Conservation (phyloP, 2,329 filamentous ascomycete species). For the Cadophora gregata region DNA sequence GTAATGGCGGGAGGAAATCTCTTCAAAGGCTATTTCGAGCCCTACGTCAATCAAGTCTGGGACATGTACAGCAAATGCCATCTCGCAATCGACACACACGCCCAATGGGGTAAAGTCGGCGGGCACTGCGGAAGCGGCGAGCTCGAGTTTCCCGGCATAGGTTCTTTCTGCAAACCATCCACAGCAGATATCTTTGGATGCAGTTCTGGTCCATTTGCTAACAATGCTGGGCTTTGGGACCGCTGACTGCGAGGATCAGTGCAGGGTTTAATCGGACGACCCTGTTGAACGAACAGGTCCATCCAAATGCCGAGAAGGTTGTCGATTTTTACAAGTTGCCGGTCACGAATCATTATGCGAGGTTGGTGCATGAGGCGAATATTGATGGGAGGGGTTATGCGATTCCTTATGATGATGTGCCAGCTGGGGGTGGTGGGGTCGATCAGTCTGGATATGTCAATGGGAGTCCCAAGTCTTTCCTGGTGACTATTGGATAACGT, state of each 20-base stretch:
- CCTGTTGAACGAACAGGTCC: slow-evolving; percentile 47
- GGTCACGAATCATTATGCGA: slow-evolving; percentile 66
- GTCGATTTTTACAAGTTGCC: slow-evolving; percentile 58
- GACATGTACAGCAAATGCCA: slow-evolving; percentile 47
- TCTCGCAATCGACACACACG: slow-evolving; percentile 70
- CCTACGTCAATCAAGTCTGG: slow-evolving; percentile 54
- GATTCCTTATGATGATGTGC: slow-evolving; percentile 74
- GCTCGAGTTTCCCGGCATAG: slow-evolving; percentile 48
- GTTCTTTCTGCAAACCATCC: slow-evolving; percentile 61
- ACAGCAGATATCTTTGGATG: slow-evolving; percentile 71
- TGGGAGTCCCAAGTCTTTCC: slow-evolving; percentile 33
- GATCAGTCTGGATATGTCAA: slow-evolving; percentile 72
- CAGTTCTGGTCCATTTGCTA: slow-evolving; percentile 64
- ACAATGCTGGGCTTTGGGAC: slow-evolving; percentile 34
- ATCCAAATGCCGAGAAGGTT: slow-evolving; percentile 58
- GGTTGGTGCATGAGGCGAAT: slow-evolving; percentile 63
- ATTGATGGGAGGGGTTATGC: slow-evolving; percentile 65
- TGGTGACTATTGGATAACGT: slow-evolving; percentile 28
- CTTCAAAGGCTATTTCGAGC: slow-evolving; percentile 52
- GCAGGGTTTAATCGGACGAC: slow-evolving; percentile 37
- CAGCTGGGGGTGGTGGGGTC: slow-evolving; percentile 56
- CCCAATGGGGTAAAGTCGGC: slow-evolving; percentile 55
- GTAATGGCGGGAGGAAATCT: slow-evolving; percentile 52
- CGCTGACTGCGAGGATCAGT: slow-evolving; percentile 32
- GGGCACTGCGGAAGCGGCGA: slow-evolving; percentile 51